phyloP scores from a whole-genome alignment of 441 rosid species.

The Biscutella laevigata region DNA sequence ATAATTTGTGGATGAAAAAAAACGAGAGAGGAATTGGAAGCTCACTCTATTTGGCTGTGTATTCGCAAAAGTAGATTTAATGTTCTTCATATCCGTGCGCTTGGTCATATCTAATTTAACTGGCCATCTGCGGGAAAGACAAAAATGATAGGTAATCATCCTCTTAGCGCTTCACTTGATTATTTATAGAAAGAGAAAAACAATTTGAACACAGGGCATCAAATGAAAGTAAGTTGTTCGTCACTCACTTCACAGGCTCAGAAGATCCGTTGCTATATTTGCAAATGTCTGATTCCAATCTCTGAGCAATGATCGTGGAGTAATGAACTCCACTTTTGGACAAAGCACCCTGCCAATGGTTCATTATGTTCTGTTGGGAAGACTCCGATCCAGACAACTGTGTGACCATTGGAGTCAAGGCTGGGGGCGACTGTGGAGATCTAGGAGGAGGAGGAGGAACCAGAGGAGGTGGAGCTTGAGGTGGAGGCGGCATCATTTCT shows the following conservation, averaged over 20 bases:
- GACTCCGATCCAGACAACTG: slow-evolving; percentile 37
- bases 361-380: slow-evolving; percentile 36
- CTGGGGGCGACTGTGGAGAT: slow-evolving; percentile 70
- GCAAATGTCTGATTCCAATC: slow-evolving; percentile 69
- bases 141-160: slow-evolving; percentile 9
- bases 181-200: slow-evolving; percentile 15
- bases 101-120: slow-evolving; percentile 80
- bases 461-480: slow-evolving; percentile 49
- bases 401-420: slow-evolving; percentile 40
- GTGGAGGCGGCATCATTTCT: slow-evolving; percentile 35
- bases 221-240: slow-evolving; percentile 7
- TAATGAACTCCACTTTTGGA: slow-evolving; percentile 90
- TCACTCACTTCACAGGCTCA: slow-evolving; percentile 76
- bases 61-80: slow-evolving; percentile 63
- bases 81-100: slow-evolving; percentile 79
- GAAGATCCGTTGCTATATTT: slow-evolving; percentile 57
- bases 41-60: slow-evolving; percentile 80
- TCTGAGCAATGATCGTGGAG: slow-evolving; percentile 61
- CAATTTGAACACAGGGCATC: background rate
- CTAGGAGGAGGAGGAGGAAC: slow-evolving; percentile 86
- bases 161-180: slow-evolving; percentile 9
- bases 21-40: background rate
- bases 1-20: background rate
- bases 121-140: slow-evolving; percentile 75
- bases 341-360: slow-evolving; percentile 72